Base-by-base conservation (phyloP, 805 yeast species). In the Starmerella vaccinii region DNA sequence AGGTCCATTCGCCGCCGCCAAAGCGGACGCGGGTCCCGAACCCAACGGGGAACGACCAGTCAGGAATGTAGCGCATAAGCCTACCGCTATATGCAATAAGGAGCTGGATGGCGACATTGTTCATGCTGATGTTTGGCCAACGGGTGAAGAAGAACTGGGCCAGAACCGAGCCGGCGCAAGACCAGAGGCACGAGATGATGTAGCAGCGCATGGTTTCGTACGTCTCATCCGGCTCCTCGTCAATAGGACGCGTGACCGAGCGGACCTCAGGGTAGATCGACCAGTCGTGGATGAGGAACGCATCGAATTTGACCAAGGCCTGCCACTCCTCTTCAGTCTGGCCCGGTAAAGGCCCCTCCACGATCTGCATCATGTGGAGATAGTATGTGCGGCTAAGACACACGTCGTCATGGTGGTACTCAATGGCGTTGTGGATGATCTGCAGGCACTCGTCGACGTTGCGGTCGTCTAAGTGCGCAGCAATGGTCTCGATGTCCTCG, bases 261-360 rank as follows among this genome's bases (percentile, higher is more conserved):
- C 82, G 65, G n/a, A 78, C 78, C 59, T 78, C 82, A 3, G 81
- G 80, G 53, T 77, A 77, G 3, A 80, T 80, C 0, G 81, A 76
- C 60, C 71, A 73, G 52, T 59, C 63, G 43, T 55, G 32, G 45
- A 64, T 65, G 37, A 75, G 60, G 23, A 68, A 71, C 3, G 77
- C 77, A 51, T 73, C 72, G 24, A 70, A 59, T 50, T 64, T 65
- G 30, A 65, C 63, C 13, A 40, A 18, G 7, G 38, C 32, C 21
- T 48, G 47, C 55, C 55, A 55, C n/a, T 59, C 60, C 5, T 67
- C 65, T 19, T 47, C 49, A 19, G 24, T 12, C 49, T 41, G 46
- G 32, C 39, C 46, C 6, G 33, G 42, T 2, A 37, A 8, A 2
- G 52, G 55, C 3, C 61, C 47, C n/a, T 49, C 26, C 3, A 63